These are phyloP conservation scores for Glycine tomentella DNA, from an alignment of 306 rosid genomes.

Conservation along the genomic window DNA sequence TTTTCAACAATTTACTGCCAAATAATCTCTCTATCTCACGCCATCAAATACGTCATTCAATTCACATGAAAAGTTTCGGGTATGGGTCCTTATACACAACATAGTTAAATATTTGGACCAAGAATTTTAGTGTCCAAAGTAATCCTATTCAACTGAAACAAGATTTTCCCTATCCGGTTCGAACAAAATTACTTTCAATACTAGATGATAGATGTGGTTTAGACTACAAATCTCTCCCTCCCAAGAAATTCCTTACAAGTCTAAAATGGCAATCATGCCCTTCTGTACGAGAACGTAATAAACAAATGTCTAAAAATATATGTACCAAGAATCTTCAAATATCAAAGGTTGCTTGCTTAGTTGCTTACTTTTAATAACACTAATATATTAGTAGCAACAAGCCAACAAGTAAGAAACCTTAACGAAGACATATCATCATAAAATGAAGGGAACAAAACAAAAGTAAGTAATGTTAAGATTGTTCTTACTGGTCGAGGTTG, in stretches of 20 bases:
- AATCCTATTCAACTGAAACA: too few relatives aligned
- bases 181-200: too few relatives aligned
- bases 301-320: not conserved
- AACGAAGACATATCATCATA: not conserved
- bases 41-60: too few relatives aligned
- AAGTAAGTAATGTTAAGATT: not conserved
- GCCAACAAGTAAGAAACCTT: not conserved
- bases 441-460: not conserved
- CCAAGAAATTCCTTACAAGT: not conserved
- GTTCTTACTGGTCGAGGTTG: constrained; percentile 87
- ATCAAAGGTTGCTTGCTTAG: not conserved
- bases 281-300: not conserved
- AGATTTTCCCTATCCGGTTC: too few relatives aligned
- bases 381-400: not conserved
- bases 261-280: not conserved
- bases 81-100: too few relatives aligned
- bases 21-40: too few relatives aligned
- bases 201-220: not conserved
- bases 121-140: too few relatives aligned
- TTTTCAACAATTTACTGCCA: not conserved
- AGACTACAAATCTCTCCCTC: not conserved
- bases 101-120: too few relatives aligned
- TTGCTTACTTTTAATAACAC: not conserved
- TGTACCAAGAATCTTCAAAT: not conserved
- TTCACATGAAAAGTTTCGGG: too few relatives aligned